Percentiles rank a stretch among this genome's conserved stretches.
These are phyloP conservation scores for Apiospora rasikravindrae DNA, from an alignment of 2,329 filamentous ascomycete genomes.

Conservation along the genomic window DNA sequence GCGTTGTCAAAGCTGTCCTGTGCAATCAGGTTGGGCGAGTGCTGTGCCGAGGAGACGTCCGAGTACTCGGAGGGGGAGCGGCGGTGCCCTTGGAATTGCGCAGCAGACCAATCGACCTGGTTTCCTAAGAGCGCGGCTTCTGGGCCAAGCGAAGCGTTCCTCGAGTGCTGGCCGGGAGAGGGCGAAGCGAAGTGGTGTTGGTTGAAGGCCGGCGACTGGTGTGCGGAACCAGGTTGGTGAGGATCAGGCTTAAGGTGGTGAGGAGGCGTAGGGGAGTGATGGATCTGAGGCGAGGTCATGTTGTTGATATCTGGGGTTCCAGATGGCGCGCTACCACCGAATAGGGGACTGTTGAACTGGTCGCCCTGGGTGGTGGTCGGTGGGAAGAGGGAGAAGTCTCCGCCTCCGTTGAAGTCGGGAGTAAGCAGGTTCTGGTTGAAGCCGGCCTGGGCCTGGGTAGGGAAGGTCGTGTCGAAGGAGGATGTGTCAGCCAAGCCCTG, in stretches of 20 bases:
- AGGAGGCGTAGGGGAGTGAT: conserved; percentile 62
- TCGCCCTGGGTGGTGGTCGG: conserved; percentile 57
- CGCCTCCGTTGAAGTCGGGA: conserved; percentile 53
- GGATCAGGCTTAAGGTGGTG: conserved; percentile 59
- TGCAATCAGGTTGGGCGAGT: conserved; percentile 80
- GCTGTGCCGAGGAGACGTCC: conserved; percentile 84
- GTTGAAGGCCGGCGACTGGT: conserved; percentile 63
- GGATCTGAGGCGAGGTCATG: conserved; percentile 60
- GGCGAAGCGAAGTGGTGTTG: conserved; percentile 59
- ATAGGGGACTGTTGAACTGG: conserved; percentile 65
- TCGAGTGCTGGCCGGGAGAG: conserved; percentile 53
- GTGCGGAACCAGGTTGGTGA: conserved; percentile 55
- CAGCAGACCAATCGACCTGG: conserved; percentile 61
- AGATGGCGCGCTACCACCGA: conserved; percentile 53
- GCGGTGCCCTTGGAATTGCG: conserved; percentile 79
- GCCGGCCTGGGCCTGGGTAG: conserved; percentile 47
- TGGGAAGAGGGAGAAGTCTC: conserved; percentile 71
- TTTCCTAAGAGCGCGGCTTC: conserved; percentile 60
- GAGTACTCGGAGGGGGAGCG: conserved; percentile 90
- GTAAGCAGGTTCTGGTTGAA: conserved; percentile 55
- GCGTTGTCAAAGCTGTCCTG: conserved; percentile 75
- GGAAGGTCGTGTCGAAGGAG: conserved; percentile 45
- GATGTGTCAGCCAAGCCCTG: conserved; percentile 45
- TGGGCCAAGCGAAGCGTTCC: conserved; percentile 62
- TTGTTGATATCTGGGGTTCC: conserved; percentile 54